These are phyloP conservation scores for Dryadomyces quercus-mongolicae DNA, from an alignment of 2,329 filamentous ascomycete species.

Conservation along the genomic window DNA sequence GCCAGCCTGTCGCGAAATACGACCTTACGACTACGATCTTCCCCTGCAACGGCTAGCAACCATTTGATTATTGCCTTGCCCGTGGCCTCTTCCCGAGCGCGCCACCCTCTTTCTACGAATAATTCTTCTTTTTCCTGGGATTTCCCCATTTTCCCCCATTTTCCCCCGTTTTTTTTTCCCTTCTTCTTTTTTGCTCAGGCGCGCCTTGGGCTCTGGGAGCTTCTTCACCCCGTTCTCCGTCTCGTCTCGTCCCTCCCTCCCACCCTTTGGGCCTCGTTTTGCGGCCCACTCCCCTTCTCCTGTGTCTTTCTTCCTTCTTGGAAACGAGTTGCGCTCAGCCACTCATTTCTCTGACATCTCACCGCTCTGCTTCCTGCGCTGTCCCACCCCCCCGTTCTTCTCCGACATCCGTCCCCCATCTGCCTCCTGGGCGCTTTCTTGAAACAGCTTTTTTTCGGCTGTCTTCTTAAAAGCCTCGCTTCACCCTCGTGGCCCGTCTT, in stretches of 20 bases:
- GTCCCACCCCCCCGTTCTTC: slow-evolving; percentile 1
- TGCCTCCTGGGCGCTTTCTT: neutral
- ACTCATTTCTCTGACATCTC: slow-evolving; percentile 6
- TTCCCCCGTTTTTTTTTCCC: neutral
- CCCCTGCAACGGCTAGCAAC: neutral
- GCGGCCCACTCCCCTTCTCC: neutral
- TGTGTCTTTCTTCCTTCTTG: neutral
- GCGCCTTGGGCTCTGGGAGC: neutral
- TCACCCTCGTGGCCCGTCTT: neutral
- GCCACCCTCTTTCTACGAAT: neutral
- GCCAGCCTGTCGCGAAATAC: neutral
- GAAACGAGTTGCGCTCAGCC: slow-evolving; percentile 9
- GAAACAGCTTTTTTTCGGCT: neutral
- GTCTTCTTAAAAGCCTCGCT: neutral
- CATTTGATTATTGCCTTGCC: neutral
- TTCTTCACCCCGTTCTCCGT: neutral
- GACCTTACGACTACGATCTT: neutral
- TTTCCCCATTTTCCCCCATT: neutral
- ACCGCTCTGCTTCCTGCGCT: slow-evolving; percentile 5
- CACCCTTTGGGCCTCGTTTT: neutral
- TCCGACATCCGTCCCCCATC: neutral
- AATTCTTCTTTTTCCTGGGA: neutral
- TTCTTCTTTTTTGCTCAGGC: neutral
- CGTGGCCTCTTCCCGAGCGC: neutral
- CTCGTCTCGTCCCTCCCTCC: neutral